A percentile compares a stretch with the other conserved stretches of the same genome.
Evolutionary conservation across 176 grass and related monocot species (phyloP).

Genomic region (Oropetium thomaeum): DNA sequence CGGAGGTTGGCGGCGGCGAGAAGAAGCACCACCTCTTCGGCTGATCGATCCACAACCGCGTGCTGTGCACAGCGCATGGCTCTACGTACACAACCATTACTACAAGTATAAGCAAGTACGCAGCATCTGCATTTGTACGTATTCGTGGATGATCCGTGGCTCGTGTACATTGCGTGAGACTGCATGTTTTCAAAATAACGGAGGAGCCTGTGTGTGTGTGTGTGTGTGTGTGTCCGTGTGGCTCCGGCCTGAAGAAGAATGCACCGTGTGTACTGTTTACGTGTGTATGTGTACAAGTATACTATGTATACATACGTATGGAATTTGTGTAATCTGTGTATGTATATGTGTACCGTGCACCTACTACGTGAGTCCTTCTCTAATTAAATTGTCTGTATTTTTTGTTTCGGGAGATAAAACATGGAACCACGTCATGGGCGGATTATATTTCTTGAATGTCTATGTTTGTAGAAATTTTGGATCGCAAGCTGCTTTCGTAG

Average conservation of each 20-base stretch:
- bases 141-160: background rate
- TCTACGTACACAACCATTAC: too few relatives aligned
- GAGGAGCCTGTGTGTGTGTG: background rate
- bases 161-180: background rate
- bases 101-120: background rate
- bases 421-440: too few relatives aligned
- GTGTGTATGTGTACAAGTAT: background rate
- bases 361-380: too few relatives aligned
- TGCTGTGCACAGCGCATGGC: background rate
- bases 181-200: background rate
- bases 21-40: slow-evolving; percentile 76
- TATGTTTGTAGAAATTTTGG: too few relatives aligned
- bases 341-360: too few relatives aligned
- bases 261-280: background rate
- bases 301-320: too few relatives aligned
- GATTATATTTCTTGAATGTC: too few relatives aligned
- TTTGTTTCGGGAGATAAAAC: too few relatives aligned
- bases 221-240: background rate
- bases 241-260: background rate
- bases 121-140: background rate
- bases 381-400: too few relatives aligned
- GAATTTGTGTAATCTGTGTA: too few relatives aligned
- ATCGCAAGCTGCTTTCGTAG: slow-evolving; percentile 73
- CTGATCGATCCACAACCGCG: background rate
- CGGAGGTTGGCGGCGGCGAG: slow-evolving; percentile 28